Base-by-base conservation (phyloP, 176 grass and related monocot genomes). In the Chrysopogon serrulatus region DNA sequence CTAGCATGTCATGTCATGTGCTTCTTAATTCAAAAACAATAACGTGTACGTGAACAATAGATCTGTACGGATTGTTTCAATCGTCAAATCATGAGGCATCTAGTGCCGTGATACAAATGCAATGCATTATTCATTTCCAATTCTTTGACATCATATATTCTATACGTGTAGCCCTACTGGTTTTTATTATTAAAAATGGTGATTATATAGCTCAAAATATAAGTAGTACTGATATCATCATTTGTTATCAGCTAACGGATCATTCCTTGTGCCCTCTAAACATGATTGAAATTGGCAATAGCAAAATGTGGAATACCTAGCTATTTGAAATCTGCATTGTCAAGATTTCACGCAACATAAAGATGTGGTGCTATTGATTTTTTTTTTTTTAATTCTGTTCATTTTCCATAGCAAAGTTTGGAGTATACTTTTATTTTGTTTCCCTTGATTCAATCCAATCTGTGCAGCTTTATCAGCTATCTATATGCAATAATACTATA, bases 161-260 rank as follows among this genome's bases (percentile, higher is more conserved):
- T 43, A 77, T 30, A 53, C 18, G 10, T 68, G 21, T 68, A 76
- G 2, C 42, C 16, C 48, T 64, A 66, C 60, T 30, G 42, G 10
- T 40, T 62, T 49, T 65, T 30, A 34, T 74, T 14, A 83, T 64
- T 75, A 10, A 65, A 73, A 74, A 51, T 5, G 27, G 24, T 34
- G 35, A n/a, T 76, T 66, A 14, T 66, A 67, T 24, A 28, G 14
- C 21, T 63, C 37, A 21, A 68, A 51, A 42, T 68, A 6, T 68
- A 66, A 63, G 27, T 26, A 34, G 13, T 24, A 47, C 56, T 35
- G n/a, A 36, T 42, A 48, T 34, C 32, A 10, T 18, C 40, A 48
- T 74, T 56, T 76, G 24, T 66, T 77, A 63, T 43, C 61, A 84
- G 26, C 72, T 42, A 77, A 76, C 16, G 5, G n/a, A 68, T 84